Percentiles rank a stretch among this genome's conserved stretches.
Evolutionary conservation across 306 rosid species (phyloP).

Genomic region (Quercus variabilis): DNA sequence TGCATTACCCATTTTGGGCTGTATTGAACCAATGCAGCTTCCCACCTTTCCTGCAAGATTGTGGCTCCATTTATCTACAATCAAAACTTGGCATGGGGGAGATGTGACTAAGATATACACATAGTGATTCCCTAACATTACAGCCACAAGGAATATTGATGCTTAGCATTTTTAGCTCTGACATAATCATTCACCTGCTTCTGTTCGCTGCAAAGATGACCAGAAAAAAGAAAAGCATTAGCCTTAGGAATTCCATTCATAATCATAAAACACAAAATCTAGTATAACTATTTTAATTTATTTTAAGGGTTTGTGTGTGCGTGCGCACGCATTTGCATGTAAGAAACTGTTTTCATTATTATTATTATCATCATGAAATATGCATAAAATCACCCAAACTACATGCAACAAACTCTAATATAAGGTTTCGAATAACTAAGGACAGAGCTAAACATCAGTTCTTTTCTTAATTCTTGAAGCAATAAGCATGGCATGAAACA

Average conservation of each 20-base stretch:
- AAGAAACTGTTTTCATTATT: not conserved
- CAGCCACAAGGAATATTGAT: not conserved
- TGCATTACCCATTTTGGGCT: not conserved
- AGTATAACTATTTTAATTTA: not conserved
- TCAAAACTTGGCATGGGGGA: not conserved
- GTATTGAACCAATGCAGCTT: conserved; percentile 11
- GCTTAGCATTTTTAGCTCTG: not conserved
- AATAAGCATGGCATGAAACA: not conserved
- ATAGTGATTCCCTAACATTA: conserved; percentile 4
- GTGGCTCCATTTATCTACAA: conserved; percentile 9
- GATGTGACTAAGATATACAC: not conserved
- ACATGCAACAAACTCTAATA: not conserved
- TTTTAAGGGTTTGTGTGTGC: no score
- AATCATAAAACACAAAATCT: not conserved
- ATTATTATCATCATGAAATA: not conserved
- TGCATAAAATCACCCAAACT: not conserved
- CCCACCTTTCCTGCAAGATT: conserved; percentile 5
- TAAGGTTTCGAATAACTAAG: not conserved
- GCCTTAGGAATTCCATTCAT: not conserved
- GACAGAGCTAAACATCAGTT: not conserved
- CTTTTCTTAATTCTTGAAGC: not conserved
- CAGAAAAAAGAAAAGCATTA: conserved; percentile 12
- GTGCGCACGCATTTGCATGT: not conserved
- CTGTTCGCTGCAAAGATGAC: conserved; percentile 51
- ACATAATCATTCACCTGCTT: conserved; percentile 18